Evolutionary conservation across 2,329 filamentous ascomycete genomes (phyloP).

Genomic region (Ophiostoma sp.): DNA sequence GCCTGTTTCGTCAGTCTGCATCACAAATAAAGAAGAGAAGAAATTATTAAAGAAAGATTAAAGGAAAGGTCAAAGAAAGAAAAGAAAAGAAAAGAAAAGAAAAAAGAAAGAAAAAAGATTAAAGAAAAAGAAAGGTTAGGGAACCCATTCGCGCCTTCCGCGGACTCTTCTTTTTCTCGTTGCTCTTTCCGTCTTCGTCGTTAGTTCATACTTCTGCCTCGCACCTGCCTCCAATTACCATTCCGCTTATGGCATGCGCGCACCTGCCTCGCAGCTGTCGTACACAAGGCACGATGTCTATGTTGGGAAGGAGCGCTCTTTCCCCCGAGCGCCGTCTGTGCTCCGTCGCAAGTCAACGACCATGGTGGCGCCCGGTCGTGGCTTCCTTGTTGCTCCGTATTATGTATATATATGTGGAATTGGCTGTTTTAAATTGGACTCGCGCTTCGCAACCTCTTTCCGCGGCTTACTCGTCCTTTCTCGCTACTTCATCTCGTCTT

Average conservation of each 20-base stretch:
- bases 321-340: constrained; percentile 5
- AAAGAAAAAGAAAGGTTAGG: background rate
- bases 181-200: background rate
- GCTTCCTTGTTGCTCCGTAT: constrained; percentile 8
- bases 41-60: background rate
- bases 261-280: background rate
- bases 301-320: background rate
- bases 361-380: background rate
- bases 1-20: constrained; percentile 7
- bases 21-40: background rate
- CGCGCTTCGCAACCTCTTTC: background rate
- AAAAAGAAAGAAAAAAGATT: constrained; percentile 2
- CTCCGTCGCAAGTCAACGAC: background rate
- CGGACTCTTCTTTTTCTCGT: background rate
- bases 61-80: background rate
- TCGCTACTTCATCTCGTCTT: background rate
- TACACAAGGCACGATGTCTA: too few relatives aligned
- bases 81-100: background rate
- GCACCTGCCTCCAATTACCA: constrained; percentile 4
- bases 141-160: background rate
- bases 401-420: background rate
- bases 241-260: background rate
- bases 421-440: background rate
- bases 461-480: background rate
- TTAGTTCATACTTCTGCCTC: background rate